These are phyloP conservation scores for Kodamaea anthophila DNA, from an alignment of 1,139 yeast species.

Conservation along the genomic window DNA sequence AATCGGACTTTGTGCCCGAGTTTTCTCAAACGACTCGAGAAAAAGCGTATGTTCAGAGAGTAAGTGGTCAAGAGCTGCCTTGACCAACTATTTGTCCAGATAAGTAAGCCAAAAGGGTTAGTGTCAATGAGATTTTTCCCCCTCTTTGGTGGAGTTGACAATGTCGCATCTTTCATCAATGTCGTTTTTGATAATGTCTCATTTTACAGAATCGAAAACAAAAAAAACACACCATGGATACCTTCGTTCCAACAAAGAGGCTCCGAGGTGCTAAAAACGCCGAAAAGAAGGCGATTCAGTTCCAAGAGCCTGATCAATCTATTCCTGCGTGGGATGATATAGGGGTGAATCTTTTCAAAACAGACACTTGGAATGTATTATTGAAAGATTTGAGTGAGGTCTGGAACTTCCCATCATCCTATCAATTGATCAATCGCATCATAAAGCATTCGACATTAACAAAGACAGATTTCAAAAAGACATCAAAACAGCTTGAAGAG, in stretches of 20 bases:
- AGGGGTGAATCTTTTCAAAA: conserved; percentile 8
- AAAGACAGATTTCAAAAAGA: conserved; percentile 14
- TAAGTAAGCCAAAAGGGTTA: no score
- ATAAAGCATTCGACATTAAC: conserved; percentile 18
- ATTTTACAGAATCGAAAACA: conserved; percentile 2
- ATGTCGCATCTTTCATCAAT: no score
- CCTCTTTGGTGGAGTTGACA: no score
- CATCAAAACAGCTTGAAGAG: conserved; percentile 20
- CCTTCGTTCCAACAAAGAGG: conserved; percentile 4
- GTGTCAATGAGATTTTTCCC: no score
- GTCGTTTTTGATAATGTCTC: not conserved
- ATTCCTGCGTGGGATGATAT: conserved; percentile 5
- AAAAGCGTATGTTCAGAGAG: no score
- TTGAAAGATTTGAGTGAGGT: conserved; percentile 27
- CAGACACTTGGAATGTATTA: conserved; percentile 17
- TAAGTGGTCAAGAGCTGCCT: no score
- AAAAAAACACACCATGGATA: conserved; percentile 5
- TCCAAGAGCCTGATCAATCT: conserved; percentile 3
- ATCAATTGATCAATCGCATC: conserved; percentile 30
- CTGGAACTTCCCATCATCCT: conserved; percentile 41
- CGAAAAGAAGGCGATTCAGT: conserved; percentile 5
- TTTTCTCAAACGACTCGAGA: no score
- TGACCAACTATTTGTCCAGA: no score
- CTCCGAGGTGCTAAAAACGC: conserved; percentile 1
- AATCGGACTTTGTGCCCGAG: no score